Percentiles rank a stretch among this genome's conserved stretches.
These are phyloP conservation scores for Ramichloridium luteum DNA, from an alignment of 2,329 filamentous ascomycete species.

Conservation along the genomic window DNA sequence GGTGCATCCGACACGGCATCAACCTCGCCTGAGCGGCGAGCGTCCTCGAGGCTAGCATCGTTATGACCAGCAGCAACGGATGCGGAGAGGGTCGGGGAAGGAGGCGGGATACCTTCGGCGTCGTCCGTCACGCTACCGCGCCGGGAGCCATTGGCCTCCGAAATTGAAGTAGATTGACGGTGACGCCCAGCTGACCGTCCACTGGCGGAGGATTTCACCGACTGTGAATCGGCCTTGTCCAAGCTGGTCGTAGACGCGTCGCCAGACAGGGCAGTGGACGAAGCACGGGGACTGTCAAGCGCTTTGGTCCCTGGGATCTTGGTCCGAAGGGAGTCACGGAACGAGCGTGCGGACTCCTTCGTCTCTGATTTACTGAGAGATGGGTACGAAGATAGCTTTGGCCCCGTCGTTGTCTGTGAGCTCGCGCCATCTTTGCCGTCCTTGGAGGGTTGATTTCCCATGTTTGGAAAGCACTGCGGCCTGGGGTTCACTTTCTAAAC, in stretches of 20 bases:
- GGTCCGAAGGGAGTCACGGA: conserved; percentile 67
- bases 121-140: conserved; percentile 17
- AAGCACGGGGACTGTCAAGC: conserved; percentile 70
- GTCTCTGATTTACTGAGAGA: conserved; percentile 89
- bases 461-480: too few species aligned
- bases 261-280: conserved; percentile 46
- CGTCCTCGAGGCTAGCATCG: conserved; percentile 58
- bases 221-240: conserved; percentile 62
- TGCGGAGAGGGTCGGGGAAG: conserved; percentile 74
- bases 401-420: conserved; percentile 35
- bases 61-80: conserved; percentile 62
- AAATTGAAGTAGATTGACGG: conserved; percentile 11
- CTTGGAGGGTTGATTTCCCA: conserved; percentile 63
- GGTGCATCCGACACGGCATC: conserved; percentile 89
- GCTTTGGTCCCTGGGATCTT: conserved; percentile 65
- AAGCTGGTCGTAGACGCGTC: conserved; percentile 35
- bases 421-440: conserved; percentile 33
- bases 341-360: conserved; percentile 78
- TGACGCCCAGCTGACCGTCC: conserved; percentile 27
- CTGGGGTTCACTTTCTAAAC: too few species aligned
- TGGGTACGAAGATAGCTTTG: conserved; percentile 70
- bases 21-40: conserved; percentile 78
- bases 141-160: conserved; percentile 25
- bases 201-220: conserved; percentile 59
- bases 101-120: conserved; percentile 44